Percentiles rank a stretch among this genome's conserved stretches.
Evolutionary conservation across 768 basidiomycete genomes (phyloP).

Genomic region (Calocybe cyanea): DNA sequence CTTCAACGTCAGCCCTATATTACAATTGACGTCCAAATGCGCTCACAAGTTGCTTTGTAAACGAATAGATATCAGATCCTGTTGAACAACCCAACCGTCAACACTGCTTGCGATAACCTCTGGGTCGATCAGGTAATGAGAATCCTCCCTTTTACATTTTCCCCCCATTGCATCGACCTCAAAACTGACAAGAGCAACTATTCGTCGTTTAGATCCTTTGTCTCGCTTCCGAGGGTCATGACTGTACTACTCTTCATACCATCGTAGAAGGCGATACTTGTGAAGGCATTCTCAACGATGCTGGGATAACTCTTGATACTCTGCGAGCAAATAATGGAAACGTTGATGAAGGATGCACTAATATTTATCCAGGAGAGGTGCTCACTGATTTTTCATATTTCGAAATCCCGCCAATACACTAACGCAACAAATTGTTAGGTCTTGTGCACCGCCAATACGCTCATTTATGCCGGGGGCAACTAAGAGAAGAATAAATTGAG

Average conservation of each 20-base stretch:
- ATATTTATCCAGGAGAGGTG: constrained; percentile 61
- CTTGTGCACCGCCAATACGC: constrained; percentile 9
- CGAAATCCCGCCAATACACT: not conserved
- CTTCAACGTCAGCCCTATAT: constrained; percentile 38
- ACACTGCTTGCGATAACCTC: constrained; percentile 55
- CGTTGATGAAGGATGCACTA: constrained; percentile 45
- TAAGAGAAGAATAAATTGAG: too few species aligned
- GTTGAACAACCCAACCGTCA: constrained; percentile 45
- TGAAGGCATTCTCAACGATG: constrained; percentile 31
- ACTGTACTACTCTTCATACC: constrained; percentile 50
- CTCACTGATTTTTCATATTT: not conserved
- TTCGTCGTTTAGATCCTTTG: constrained; percentile 48
- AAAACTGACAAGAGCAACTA: not conserved
- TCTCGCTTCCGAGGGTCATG: constrained; percentile 50
- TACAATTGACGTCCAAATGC: not conserved
- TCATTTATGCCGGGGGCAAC: not conserved
- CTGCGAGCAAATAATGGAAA: constrained; percentile 66
- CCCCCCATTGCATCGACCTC: not conserved
- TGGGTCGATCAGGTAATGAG: constrained; percentile 41
- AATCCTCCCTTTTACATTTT: not conserved
- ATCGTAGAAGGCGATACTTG: constrained; percentile 52
- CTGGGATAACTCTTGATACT: constrained; percentile 40
- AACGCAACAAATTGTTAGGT: constrained; percentile 7
- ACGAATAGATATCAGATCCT: constrained; percentile 52
- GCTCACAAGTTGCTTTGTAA: not conserved